Evolutionary conservation across 2,329 filamentous ascomycete genomes (phyloP).

Genomic region (Fusarium chaquense): DNA sequence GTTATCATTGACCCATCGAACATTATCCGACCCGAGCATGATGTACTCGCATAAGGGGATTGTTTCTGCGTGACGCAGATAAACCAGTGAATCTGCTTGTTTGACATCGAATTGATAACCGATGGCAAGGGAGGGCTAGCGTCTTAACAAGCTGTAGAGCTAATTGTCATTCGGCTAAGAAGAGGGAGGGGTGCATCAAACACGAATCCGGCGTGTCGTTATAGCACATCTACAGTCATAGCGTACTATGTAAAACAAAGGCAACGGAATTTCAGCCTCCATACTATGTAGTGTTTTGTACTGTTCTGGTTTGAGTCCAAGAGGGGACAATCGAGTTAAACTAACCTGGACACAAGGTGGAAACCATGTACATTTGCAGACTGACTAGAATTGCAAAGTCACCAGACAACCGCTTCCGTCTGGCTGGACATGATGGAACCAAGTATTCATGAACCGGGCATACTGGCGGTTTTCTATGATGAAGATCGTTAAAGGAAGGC

Average conservation of each 20-base stretch:
- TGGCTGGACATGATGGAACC: conserved; percentile 13
- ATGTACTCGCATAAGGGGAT: conserved; percentile 1
- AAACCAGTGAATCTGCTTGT: conserved; percentile 29
- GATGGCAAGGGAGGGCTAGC: conserved; percentile 27
- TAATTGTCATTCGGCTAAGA: conserved; percentile 17
- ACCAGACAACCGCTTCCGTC: conserved; percentile 1
- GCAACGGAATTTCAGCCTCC: conserved; percentile 34
- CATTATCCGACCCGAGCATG: background rate
- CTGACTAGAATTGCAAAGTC: background rate
- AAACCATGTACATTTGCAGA: conserved; percentile 6
- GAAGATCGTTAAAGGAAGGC: background rate
- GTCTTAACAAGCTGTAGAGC: conserved; percentile 4
- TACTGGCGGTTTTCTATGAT: background rate
- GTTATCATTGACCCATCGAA: background rate
- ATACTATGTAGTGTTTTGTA: background rate
- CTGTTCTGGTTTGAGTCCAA: conserved; percentile 17
- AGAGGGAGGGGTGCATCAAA: background rate
- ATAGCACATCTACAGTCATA: background rate
- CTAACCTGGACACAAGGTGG: conserved; percentile 3
- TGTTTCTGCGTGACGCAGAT: conserved; percentile 13
- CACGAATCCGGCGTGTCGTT: conserved; percentile 7
- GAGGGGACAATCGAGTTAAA: conserved; percentile 7
- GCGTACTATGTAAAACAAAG: conserved; percentile 8
- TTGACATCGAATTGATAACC: conserved; percentile 28
- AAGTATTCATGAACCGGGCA: background rate